phyloP scores from a whole-genome alignment of 106 monocot genomes.

The Allium cepa region DNA sequence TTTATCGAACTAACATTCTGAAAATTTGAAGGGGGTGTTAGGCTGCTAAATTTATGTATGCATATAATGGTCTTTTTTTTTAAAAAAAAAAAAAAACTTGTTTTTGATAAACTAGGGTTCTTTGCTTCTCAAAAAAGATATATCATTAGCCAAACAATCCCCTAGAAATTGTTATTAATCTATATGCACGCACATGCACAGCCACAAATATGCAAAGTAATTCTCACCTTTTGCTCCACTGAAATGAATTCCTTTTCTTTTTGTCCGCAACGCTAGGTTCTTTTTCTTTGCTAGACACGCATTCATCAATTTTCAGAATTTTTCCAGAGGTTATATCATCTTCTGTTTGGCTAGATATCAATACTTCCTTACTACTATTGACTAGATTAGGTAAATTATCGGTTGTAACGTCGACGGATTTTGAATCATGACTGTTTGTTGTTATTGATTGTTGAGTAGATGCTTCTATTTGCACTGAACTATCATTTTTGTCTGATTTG shows the following conservation, averaged over 20 bases:
- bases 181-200: no score
- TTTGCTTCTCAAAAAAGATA: no score
- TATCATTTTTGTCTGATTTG: not conserved
- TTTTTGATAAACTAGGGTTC: no score
- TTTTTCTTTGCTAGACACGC: constrained; percentile 15
- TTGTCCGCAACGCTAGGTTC: constrained; percentile 5
- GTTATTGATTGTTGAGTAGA: constrained; percentile 53
- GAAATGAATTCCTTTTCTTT: constrained; percentile 29
- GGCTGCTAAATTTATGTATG: no score
- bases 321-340: constrained; percentile 36
- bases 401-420: constrained; percentile 44
- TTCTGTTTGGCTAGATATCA: constrained; percentile 9
- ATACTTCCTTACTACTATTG: constrained; percentile 7
- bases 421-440: constrained; percentile 22
- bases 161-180: no score
- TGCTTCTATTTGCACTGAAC: constrained; percentile 17
- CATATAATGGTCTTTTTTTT: no score
- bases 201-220: not conserved
- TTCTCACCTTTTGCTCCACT: constrained; percentile 40
- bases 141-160: no score
- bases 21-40: no score
- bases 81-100: not conserved
- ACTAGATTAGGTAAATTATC: constrained; percentile 15
- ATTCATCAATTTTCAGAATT: constrained; percentile 24
- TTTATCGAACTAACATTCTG: no score